Evolutionary conservation across 179 eudicot species (phyloP).

Genomic region (Spergularia azorica): DNA sequence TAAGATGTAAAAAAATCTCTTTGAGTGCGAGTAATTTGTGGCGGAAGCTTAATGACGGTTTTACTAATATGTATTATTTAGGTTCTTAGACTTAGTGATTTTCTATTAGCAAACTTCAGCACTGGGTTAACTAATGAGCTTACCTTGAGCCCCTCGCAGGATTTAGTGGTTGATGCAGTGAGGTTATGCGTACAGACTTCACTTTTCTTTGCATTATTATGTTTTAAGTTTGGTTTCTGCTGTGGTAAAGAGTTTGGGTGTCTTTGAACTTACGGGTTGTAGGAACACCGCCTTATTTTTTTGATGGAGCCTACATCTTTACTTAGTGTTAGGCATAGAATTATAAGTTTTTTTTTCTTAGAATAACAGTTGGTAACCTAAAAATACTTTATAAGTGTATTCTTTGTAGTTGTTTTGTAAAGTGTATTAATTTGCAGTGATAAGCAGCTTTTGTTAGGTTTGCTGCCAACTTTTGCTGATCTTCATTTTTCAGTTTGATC

Average conservation of each 20-base stretch:
- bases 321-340: neutral
- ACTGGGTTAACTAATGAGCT: neutral
- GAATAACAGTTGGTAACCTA: too few relatives aligned
- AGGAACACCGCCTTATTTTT: too few relatives aligned
- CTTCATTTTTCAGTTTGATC: too few relatives aligned
- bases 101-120: neutral
- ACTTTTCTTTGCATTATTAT: neutral
- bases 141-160: neutral
- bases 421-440: too few relatives aligned
- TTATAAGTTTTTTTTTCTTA: neutral
- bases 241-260: neutral
- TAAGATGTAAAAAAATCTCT: neutral
- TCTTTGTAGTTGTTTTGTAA: too few relatives aligned
- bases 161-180: neutral
- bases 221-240: neutral
- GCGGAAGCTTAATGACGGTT: neutral
- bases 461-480: too few relatives aligned
- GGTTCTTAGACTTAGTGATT: neutral
- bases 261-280: neutral
- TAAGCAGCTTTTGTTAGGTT: too few relatives aligned
- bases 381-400: too few relatives aligned
- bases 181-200: neutral
- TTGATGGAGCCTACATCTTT: too few relatives aligned
- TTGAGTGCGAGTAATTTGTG: conserved; percentile 5
- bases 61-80: neutral